Evolutionary conservation across 225 moss, liverwort and hornwort genomes (phyloP), one percentile per base, ranked within the genome.

Genomic region (Rhytidiadelphus loreus): DNA sequence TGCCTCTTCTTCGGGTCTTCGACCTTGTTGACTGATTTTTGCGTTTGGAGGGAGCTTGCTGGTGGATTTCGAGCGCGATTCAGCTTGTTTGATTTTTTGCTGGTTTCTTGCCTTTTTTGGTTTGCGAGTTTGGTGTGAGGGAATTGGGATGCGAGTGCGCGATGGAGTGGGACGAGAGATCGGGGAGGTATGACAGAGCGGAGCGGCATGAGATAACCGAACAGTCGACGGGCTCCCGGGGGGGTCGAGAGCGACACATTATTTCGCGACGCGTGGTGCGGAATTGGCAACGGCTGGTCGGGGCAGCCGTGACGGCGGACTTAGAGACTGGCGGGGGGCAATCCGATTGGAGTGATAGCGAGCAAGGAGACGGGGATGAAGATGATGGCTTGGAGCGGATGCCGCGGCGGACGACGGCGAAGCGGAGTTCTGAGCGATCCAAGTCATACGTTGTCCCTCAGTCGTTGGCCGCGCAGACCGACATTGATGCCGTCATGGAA

Each of bases 401-500:
- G 83, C 64, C 83, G 55, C 82, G 86, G 74, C 80, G 86, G 52
- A 39, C 86, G 56, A 39, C 86, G 56, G 12, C 86, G 37, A 86
- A 48, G 70, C 88, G 93, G 37, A 39, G 33, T 82, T 55, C 56
- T 46, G 83, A 88, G 46, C 89, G 89, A 75, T 86, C 92, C 53
- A 79, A 83, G 81, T 77, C 89, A 52, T 91, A 91, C 53, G 77
- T 83, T 39, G 96, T 97, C 12, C 97, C 97, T 26, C 94, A 94
- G 58, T 97, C 95, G 29, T 83, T 96, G 93, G 95, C 96, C 52
- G 93, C 92, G 63, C 91, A 94, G 90, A 86, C 94, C 22, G 93
- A 94, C 82, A 97, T 97, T 82, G 93, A 93, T 83, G 85, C 92
- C 44, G 95, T 97, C 65, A 89, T 97, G 72, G 96, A 93, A 86